Conservation (phyloP, 352 stramenopile genomes). For the Phytopythium kandeliae region DNA sequence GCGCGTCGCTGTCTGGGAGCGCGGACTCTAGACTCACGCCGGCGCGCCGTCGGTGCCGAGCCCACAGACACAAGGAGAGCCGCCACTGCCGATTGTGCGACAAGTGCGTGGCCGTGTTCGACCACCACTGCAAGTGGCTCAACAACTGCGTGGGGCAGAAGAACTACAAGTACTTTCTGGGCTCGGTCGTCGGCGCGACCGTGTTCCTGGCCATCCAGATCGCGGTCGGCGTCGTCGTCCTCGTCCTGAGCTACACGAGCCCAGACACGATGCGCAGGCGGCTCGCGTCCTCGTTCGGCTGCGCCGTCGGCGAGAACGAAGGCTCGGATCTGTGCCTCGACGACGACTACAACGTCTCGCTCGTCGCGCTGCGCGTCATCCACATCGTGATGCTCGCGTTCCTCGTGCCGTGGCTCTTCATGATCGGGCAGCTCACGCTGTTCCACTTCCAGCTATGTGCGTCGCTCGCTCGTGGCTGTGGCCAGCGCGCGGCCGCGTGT, state of each 20-base stretch:
- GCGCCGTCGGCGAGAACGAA: slow-evolving; percentile 33
- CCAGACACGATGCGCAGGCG: slow-evolving; percentile 29
- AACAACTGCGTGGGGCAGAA: slow-evolving; percentile 94
- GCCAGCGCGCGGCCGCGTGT: neutral
- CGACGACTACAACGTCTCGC: slow-evolving; percentile 43
- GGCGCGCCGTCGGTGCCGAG: neutral
- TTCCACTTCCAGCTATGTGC: slow-evolving; percentile 85
- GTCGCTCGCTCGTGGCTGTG: slow-evolving; percentile 9
- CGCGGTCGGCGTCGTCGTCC: slow-evolving; percentile 53
- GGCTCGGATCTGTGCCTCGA: slow-evolving; percentile 42
- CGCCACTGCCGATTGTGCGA: slow-evolving; percentile 95
- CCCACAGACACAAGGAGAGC: slow-evolving; percentile 67
- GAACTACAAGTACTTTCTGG: slow-evolving; percentile 81
- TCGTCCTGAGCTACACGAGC: slow-evolving; percentile 45
- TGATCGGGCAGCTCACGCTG: slow-evolving; percentile 71
- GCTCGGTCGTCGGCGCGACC: slow-evolving; percentile 59
- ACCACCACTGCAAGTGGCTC: slow-evolving; percentile 97
- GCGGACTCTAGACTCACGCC: too few species aligned
- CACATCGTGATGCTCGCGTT: slow-evolving; percentile 63
- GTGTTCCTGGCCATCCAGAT: slow-evolving; percentile 67
- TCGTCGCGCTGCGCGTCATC: slow-evolving; percentile 53
- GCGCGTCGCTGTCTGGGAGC: too few species aligned
- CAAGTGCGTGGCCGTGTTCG: slow-evolving; percentile 95
- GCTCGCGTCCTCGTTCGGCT: slow-evolving; percentile 65
- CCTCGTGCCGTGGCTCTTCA: slow-evolving; percentile 64